A percentile compares a stretch with the other conserved stretches of the same genome.
phyloP scores from a whole-genome alignment of 1,284 basidiomycete species.

The Moesziomyces parantarcticus region DNA sequence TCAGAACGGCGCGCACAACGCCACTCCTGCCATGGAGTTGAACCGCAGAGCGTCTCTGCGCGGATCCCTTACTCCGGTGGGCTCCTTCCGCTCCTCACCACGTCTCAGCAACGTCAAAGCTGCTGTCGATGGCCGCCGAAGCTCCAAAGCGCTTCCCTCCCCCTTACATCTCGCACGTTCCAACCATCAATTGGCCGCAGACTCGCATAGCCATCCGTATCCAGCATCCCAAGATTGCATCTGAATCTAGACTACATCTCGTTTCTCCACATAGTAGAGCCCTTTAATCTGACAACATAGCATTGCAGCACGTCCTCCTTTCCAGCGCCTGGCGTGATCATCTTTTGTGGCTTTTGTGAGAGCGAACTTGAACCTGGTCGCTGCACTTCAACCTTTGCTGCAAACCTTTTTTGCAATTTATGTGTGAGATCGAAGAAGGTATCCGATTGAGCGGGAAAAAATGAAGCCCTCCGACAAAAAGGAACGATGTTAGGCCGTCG shows the following conservation, averaged over 20 bases:
- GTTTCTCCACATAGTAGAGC: background rate
- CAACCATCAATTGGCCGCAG: slow-evolving; percentile 13
- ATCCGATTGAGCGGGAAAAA: no score
- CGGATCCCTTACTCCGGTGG: background rate
- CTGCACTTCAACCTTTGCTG: no score
- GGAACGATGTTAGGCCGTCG: background rate
- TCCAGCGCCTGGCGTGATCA: no score
- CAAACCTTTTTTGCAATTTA: no score
- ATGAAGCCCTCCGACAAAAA: background rate
- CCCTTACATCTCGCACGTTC: slow-evolving; percentile 26
- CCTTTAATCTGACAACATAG: background rate
- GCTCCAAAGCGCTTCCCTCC: slow-evolving; percentile 17
- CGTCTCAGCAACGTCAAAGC: background rate
- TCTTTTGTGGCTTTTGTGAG: no score
- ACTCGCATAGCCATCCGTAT: slow-evolving; percentile 5
- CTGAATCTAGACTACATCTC: slow-evolving; percentile 1
- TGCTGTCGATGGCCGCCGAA: slow-evolving; percentile 1
- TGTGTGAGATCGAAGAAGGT: no score
- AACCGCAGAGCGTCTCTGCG: slow-evolving; percentile 4
- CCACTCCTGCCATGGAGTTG: background rate
- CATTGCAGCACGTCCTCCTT: no score
- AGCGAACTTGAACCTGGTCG: no score
- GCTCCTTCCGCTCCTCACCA: background rate
- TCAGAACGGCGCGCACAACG: background rate
- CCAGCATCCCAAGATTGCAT: slow-evolving; percentile 19